Percentiles rank a stretch among this genome's conserved stretches.
phyloP scores from a whole-genome alignment of 768 basidiomycete species.

The Kwoniella newhampshirensis region DNA sequence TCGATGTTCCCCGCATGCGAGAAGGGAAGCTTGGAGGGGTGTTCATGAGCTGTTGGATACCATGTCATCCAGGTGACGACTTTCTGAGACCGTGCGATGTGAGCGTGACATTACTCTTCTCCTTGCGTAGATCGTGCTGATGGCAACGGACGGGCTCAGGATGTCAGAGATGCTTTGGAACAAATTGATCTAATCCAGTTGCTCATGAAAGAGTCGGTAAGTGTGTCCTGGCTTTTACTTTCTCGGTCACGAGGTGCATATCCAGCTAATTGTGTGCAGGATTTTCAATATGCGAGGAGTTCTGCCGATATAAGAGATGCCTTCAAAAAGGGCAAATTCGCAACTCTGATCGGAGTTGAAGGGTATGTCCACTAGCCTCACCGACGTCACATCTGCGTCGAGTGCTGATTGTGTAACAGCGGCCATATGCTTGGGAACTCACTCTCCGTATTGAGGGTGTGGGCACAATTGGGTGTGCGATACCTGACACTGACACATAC shows the following conservation, averaged over 20 bases:
- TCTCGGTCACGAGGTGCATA: not conserved
- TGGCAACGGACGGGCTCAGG: not conserved
- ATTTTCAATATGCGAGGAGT: slow-evolving; percentile 16
- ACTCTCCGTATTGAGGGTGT: slow-evolving; percentile 24
- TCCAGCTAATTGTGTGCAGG: not conserved
- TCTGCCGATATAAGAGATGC: slow-evolving; percentile 4
- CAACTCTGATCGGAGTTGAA: slow-evolving; percentile 16
- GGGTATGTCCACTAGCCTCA: slow-evolving; percentile 5
- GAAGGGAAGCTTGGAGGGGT: slow-evolving; percentile 13
- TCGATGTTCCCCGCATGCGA: slow-evolving; percentile 14
- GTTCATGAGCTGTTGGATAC: slow-evolving; percentile 17
- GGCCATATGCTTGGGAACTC: slow-evolving; percentile 32
- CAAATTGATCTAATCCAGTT: slow-evolving; percentile 16
- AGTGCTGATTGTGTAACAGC: not conserved
- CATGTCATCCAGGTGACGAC: slow-evolving; percentile 14
- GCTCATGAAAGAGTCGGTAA: slow-evolving; percentile 14
- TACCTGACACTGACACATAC: slow-evolving; percentile 30
- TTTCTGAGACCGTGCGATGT: slow-evolving; percentile 12
- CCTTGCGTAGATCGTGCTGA: not conserved
- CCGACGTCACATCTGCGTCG: not conserved
- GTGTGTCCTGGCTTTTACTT: not conserved
- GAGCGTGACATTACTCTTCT: not conserved
- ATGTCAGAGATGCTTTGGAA: slow-evolving; percentile 17
- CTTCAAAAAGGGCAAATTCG: slow-evolving; percentile 11
- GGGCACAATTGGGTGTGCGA: slow-evolving; percentile 23